phyloP scores from a whole-genome alignment of 73 alveolate genomes.

The Paraurostyla sp. region DNA sequence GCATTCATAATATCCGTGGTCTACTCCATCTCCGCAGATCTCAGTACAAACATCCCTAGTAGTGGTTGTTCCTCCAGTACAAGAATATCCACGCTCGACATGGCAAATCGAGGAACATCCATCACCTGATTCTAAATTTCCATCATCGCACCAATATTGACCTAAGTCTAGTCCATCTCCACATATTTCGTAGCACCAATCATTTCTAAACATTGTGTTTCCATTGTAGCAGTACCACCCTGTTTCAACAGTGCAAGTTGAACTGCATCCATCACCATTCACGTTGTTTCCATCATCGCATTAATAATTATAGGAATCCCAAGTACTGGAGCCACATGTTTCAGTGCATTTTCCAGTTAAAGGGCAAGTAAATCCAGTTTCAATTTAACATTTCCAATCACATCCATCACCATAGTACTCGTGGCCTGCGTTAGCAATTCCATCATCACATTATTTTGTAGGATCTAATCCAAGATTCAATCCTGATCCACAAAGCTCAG shows the following conservation, averaged over 20 bases:
- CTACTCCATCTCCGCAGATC: constrained; percentile 52
- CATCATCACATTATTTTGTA: constrained; percentile 40
- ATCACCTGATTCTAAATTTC: constrained; percentile 44
- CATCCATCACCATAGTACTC: constrained; percentile 61
- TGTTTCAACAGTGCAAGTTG: constrained; percentile 54
- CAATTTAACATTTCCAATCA: constrained; percentile 28
- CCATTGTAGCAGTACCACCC: constrained; percentile 63
- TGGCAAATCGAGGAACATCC: constrained; percentile 39
- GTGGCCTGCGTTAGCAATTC: constrained; percentile 8
- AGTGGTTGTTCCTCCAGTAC: constrained; percentile 34
- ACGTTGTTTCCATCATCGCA: constrained; percentile 71
- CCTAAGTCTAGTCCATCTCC: constrained; percentile 39
- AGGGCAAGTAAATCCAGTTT: constrained; percentile 36
- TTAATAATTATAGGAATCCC: background rate
- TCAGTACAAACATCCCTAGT: constrained; percentile 33
- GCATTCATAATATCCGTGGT: constrained; percentile 37
- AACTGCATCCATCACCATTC: constrained; percentile 72
- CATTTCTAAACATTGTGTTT: background rate
- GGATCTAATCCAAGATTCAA: background rate
- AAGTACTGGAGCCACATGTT: constrained; percentile 9
- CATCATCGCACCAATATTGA: constrained; percentile 41
- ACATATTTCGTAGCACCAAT: constrained; percentile 38
- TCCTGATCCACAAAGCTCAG: constrained; percentile 35
- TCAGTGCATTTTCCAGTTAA: constrained; percentile 50
- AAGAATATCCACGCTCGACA: constrained; percentile 32